phyloP scores from a whole-genome alignment of 768 basidiomycete genomes.

The Mycena haematopus region DNA sequence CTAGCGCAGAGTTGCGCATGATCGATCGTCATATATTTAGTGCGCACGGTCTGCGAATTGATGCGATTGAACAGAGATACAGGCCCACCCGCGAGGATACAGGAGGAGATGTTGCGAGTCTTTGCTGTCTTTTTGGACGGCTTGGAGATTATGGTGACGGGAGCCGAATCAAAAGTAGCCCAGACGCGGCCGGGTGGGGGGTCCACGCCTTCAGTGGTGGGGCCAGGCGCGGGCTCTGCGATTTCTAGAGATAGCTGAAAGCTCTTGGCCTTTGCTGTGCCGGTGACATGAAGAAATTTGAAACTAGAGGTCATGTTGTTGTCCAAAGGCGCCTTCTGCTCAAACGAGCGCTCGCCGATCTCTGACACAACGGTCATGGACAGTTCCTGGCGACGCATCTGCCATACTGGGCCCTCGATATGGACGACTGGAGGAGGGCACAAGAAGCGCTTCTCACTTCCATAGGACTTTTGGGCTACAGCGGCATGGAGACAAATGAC shows the following conservation, averaged over 20 bases:
- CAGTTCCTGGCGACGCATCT: slow-evolving; percentile 80
- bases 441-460: slow-evolving; percentile 93
- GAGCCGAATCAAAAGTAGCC: slow-evolving; percentile 92
- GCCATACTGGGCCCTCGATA: slow-evolving; percentile 88
- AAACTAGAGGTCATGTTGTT: slow-evolving; percentile 87
- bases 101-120: slow-evolving; percentile 89
- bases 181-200: slow-evolving; percentile 71
- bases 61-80: slow-evolving; percentile 96
- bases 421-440: slow-evolving; percentile 94
- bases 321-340: slow-evolving; percentile 85
- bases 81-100: slow-evolving; percentile 87
- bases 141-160: slow-evolving; percentile 95
- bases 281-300: slow-evolving; percentile 90
- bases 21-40: slow-evolving; percentile 97
- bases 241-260: slow-evolving; percentile 88
- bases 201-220: slow-evolving; percentile 53
- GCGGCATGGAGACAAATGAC: slow-evolving; percentile 91
- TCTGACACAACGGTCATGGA: slow-evolving; percentile 89
- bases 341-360: slow-evolving; percentile 81
- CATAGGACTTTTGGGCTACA: slow-evolving; percentile 95
- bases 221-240: slow-evolving; percentile 70
- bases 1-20: slow-evolving; percentile 84
- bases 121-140: slow-evolving; percentile 97
- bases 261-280: slow-evolving; percentile 88
- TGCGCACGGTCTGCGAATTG: slow-evolving; percentile 95